phyloP scores from a whole-genome alignment of 1,139 yeast genomes.

The Zygosaccharomyces sapae region DNA sequence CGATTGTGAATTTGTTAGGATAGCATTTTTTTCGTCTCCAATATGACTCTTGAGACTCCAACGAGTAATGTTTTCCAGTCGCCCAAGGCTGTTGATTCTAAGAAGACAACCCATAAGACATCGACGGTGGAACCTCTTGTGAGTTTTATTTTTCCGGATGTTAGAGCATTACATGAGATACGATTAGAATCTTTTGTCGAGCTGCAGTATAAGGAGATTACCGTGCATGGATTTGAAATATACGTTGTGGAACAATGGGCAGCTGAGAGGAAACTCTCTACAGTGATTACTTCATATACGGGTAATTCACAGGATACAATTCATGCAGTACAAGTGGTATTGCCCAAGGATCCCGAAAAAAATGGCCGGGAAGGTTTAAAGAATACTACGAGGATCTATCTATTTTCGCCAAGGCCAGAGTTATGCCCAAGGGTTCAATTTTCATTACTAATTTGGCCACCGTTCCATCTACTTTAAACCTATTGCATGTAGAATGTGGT shows the following conservation, averaged over 20 bases:
- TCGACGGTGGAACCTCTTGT: conserved; percentile 12
- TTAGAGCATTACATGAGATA: conserved; percentile 48
- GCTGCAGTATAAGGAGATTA: conserved; percentile 42
- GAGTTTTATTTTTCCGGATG: conserved; percentile 45
- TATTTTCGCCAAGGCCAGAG: conserved; percentile 51
- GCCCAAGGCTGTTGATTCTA: neutral
- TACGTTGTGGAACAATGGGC: conserved; percentile 96
- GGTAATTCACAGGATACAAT: conserved; percentile 69
- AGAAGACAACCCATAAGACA: conserved; percentile 7
- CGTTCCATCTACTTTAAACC: conserved; percentile 68
- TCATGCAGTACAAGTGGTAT: conserved; percentile 54
- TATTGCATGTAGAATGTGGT: conserved; percentile 68
- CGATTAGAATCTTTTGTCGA: conserved; percentile 41
- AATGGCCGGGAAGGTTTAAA: conserved; percentile 58
- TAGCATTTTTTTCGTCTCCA: neutral
- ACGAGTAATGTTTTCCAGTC: conserved; percentile 3
- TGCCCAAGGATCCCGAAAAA: conserved; percentile 50
- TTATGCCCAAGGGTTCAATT: conserved; percentile 52
- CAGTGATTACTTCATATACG: conserved; percentile 74
- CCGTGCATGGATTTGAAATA: conserved; percentile 70
- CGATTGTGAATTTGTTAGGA: neutral
- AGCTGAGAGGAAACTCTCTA: conserved; percentile 59
- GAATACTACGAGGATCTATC: conserved; percentile 63
- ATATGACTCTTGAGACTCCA: conserved; percentile 1
- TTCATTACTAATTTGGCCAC: conserved; percentile 82